These are phyloP conservation scores for Ilex asprella DNA, from an alignment of 257 asterid species.

Conservation along the genomic window DNA sequence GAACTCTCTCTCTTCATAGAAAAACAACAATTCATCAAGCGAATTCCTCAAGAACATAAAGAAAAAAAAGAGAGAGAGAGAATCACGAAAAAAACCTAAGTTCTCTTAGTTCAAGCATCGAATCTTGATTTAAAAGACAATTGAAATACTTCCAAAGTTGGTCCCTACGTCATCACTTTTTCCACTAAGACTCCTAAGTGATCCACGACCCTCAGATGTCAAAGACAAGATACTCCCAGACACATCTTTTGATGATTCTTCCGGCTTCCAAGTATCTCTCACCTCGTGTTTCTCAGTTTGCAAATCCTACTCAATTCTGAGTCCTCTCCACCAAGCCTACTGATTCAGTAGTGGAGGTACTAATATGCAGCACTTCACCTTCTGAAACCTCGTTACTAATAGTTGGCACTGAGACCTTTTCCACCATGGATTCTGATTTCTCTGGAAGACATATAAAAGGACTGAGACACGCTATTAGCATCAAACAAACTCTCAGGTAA, in stretches of 20 bases:
- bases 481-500: constrained; percentile 60
- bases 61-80: too few species aligned
- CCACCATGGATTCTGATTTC: constrained; percentile 24
- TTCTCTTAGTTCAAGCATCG: too few species aligned
- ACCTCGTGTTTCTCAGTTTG: constrained; percentile 45
- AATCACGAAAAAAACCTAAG: too few species aligned
- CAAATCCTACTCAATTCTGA: constrained; percentile 29
- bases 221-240: constrained; percentile 40
- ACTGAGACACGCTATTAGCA: constrained; percentile 30
- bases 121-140: too few species aligned
- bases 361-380: constrained; percentile 7
- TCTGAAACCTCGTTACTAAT: constrained; percentile 21
- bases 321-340: constrained; percentile 42
- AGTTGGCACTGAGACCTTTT: constrained; percentile 22
- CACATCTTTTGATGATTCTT: constrained; percentile 43
- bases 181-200: constrained; percentile 65
- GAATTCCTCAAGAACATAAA: too few species aligned
- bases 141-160: constrained; percentile 80
- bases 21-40: too few species aligned
- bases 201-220: constrained; percentile 69
- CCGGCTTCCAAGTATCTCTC: constrained; percentile 53
- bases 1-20: too few species aligned
- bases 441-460: constrained; percentile 25
- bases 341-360: constrained; percentile 17
- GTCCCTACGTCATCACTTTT: constrained; percentile 73